Evolutionary conservation across 495 filamentous ascomycete species (phyloP).

Genomic region (Trichocladium uniseriatum): DNA sequence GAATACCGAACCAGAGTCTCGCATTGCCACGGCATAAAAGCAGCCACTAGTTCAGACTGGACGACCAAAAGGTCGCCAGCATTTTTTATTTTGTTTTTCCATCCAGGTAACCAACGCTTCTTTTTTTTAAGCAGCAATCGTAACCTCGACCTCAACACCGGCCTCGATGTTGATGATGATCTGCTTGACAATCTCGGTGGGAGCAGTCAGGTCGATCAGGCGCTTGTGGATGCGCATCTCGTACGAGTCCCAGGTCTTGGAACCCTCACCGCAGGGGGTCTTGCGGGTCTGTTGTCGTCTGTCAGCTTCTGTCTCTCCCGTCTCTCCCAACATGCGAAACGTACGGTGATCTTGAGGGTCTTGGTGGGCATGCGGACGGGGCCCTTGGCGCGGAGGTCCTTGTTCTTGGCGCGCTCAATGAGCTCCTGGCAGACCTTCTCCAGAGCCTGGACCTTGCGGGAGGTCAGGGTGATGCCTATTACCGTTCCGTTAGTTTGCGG

Average conservation of each 20-base stretch:
- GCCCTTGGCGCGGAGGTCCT: constrained; percentile 97
- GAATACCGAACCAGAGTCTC: too few relatives aligned
- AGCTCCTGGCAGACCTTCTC: constrained; percentile 99
- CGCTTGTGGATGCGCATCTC: constrained; percentile 99
- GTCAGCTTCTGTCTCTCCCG: not conserved
- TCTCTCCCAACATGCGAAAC: constrained; percentile 13
- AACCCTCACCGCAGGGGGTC: constrained; percentile 98
- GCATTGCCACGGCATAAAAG: too few relatives aligned
- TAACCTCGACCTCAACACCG: constrained; percentile 99
- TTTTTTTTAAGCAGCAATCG: constrained; percentile 79
- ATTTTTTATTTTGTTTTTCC: not conserved
- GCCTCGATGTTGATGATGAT: constrained; percentile 99
- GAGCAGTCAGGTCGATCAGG: constrained; percentile 74
- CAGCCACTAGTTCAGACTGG: too few relatives aligned
- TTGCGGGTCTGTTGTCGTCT: constrained; percentile 29
- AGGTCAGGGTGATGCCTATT: constrained; percentile 87
- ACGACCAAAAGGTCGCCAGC: too few relatives aligned
- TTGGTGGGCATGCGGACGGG: constrained; percentile 98
- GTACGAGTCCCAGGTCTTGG: constrained; percentile 98
- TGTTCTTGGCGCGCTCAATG: constrained; percentile 96
- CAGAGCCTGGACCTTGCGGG: constrained; percentile 81
- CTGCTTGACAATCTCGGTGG: constrained; percentile 99
- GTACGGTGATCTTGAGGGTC: constrained; percentile 76
- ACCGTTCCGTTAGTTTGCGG: constrained; percentile 1
- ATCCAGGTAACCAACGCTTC: not conserved